Evolutionary conservation across 2,329 filamentous ascomycete species (phyloP), one percentile per base, ranked within the genome.

Genomic region (Talaromyces marneffei): DNA sequence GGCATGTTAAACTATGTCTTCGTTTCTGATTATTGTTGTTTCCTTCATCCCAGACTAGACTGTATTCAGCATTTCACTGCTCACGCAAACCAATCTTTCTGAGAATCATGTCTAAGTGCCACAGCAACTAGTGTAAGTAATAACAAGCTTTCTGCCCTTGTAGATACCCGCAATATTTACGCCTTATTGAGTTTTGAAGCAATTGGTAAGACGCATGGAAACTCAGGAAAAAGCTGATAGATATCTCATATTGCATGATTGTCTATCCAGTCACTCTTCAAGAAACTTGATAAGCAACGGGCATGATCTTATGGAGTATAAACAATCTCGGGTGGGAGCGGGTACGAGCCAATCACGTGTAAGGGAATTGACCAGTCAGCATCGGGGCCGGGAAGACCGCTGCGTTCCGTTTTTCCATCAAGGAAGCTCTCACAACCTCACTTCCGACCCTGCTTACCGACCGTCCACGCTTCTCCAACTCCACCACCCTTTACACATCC

Each of bases 351-450:
- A 77, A 77, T 77, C 75, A 77, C 70, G 72, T 74, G 72, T 61
- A 59, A 65, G 66, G 70, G 66, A 76, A 76, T 76, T 74, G 65
- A 58, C 63, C 67, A 66, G 66, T 70, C 68, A 69, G 69, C 71
- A 70, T 70, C 70, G 70, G 71, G 46, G 14, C 73, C 72, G 71
- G 71, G 67, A 63, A 54, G 61, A 64, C 59, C 62, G 60, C 25
- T 55, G 69, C 67, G 68, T 74, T 73, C 74, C 73, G 73, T 75
- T 75, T 76, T 75, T 72, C 66, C 72, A 71, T 64, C 66, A 64
- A 52, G 62, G 63, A 64, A 71, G 69, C 68, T 72, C 44, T 70
- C 72, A 40, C 68, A 71, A 75, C 71, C 70, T 71, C 71, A 69
- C 65, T 70, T 65, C 61, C 54, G 48, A 64, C 48, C 66, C 25